Evolutionary conservation across 108 stramenopile genomes (phyloP), one percentile per base, ranked within the genome.

Genomic region (Skeletonema costatum): DNA sequence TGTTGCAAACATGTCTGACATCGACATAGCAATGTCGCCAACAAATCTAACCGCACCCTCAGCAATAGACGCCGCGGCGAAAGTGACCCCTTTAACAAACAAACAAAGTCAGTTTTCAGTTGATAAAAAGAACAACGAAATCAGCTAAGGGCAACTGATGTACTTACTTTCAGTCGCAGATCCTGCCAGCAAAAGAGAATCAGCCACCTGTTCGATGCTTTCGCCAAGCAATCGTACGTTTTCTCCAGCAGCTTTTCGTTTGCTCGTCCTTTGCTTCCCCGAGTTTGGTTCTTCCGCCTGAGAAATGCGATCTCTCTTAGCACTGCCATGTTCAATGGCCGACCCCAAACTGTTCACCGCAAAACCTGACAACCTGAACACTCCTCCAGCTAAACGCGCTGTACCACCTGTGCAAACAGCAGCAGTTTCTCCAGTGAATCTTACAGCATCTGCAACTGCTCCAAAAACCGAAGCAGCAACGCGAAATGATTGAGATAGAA

Each of bases 371-470:
- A 75, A 51, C 38, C 70, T 74, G 2, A 86, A 68, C 3, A 66
- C 81, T 1, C 76, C 76, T 48, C 85, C 85, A n/a, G 68, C 74
- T n/a, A 86, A 68, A 41, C 80, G 69, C 7, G 80, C 74, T 14
- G 82, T 44, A 7, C 75, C 79, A 21, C 85, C 85, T 35, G 76
- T 73, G 30, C 70, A 32, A 31, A 75, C 85, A n/a, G 82, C 85
- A 13, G 85, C 76, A 3, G 82, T 78, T 50, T 86, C 85, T 25
- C 85, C 85, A 4, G 74, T 62, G 33, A 86, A 77, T 25, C 85
- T 64, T 7, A 86, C 77, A 2, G 73, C 74, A 35, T 82, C 77
- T 4, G 82, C 85, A 6, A 83, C 44, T n/a, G 83, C 42, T 6
- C 85, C 85, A 41, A 86, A 67, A 6, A 81, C 67, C 2, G 75